phyloP scores from a whole-genome alignment of 805 yeast genomes.

The Kregervanrija delftensis region DNA sequence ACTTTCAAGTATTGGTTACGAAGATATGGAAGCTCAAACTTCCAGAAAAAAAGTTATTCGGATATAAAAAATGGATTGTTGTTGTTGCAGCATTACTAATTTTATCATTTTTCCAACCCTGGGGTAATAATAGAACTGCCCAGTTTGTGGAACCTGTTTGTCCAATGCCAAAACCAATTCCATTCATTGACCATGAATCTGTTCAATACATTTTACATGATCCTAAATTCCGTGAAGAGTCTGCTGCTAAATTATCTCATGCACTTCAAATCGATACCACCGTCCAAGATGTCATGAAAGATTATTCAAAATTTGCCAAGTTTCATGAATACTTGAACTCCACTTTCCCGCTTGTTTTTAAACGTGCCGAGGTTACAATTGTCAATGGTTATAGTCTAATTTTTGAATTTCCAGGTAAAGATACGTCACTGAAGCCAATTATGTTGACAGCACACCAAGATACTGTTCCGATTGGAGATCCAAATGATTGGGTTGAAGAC shows the following conservation, averaged over 20 bases:
- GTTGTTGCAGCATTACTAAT: too few relatives aligned
- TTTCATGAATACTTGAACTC: constrained; percentile 16
- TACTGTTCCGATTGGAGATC: constrained; percentile 67
- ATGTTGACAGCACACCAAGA: constrained; percentile 74
- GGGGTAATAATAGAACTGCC: too few relatives aligned
- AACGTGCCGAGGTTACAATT: constrained; percentile 36
- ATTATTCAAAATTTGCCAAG: constrained; percentile 16
- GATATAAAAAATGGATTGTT: too few relatives aligned
- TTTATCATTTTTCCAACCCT: constrained; percentile 28
- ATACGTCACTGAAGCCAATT: constrained; percentile 48
- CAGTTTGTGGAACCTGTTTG: constrained; percentile 8
- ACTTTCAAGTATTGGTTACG: too few relatives aligned
- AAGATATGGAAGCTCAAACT: too few relatives aligned
- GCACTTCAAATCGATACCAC: constrained; percentile 50
- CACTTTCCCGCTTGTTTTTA: constrained; percentile 29
- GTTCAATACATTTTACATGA: constrained; percentile 28
- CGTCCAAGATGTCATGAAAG: constrained; percentile 22
- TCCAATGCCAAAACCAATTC: constrained; percentile 20
- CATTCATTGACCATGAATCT: constrained; percentile 11
- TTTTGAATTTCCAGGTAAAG: constrained; percentile 57
- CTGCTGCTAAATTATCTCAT: constrained; percentile 37
- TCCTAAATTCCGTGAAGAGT: constrained; percentile 25
- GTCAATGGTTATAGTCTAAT: constrained; percentile 62
- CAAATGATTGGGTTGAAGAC: constrained; percentile 51
- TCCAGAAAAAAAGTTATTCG: too few relatives aligned